Evolutionary conservation across 176 grass and related monocot species (phyloP), one percentile per base, ranked within the genome.

Genomic region (Oropetium thomaeum): DNA sequence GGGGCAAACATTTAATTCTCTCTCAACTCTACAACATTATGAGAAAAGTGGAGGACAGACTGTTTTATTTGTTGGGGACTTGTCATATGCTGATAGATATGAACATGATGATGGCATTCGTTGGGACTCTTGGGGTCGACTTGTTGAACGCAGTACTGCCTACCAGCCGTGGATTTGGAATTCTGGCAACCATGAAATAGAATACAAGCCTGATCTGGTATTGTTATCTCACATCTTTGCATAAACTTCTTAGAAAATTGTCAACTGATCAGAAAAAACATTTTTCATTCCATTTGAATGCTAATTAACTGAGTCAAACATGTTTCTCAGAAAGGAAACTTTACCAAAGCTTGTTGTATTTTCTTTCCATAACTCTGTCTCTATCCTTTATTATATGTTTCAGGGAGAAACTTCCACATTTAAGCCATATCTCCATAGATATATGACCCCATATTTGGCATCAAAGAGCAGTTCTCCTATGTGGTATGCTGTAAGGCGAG

Each of bases 121-220:
- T 59, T 98, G 95, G 95, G 95, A 98, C 78, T 85, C 90, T 63
- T 98, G 91, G 91, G 91, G 80, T 62, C 91, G 82, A 33, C 66
- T 98, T 87, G 71, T 94, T 71, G 95, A 98, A 80, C 63, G 51
- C 41, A 87, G 89, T 86, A 69, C 84, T 66, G 91, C 95, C 16
- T 94, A 92, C 79, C 95, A 98, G 33, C 89, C 95, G 81, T 98
- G 95, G 95, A 94, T 98, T 55, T 94, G 88, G 80, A 83, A 49
- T 53, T 13, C 83, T 94, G 95, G 95, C 51, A 98, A 98, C 83
- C 95, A 98, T 75, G 95, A 98, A 83, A 94, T 98, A 87, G 95
- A 94, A 67, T 98, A 89, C 79, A 86, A 86, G 57, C 91, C 95
- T 81, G 95, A 98, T 75, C 74, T 98, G 88, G 95, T 98, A 93